phyloP scores from a whole-genome alignment of 2,329 filamentous ascomycete species.

The Bipolaris victoriae region DNA sequence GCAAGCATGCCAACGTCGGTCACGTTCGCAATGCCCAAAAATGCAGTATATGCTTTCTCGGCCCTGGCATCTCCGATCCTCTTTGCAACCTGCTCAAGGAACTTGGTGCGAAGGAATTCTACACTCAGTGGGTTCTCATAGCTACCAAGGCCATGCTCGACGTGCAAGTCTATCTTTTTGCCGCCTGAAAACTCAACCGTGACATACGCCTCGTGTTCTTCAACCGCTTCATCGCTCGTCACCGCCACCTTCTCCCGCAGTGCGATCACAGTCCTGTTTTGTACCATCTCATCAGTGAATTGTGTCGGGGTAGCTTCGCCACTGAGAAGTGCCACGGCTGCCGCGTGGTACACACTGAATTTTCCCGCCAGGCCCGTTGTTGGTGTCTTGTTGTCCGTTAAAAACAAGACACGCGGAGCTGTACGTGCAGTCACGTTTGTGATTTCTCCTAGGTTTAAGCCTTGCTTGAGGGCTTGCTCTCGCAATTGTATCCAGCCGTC shows the following conservation, averaged over 20 bases:
- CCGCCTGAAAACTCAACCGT: conserved; percentile 49
- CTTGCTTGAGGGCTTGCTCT: conserved; percentile 44
- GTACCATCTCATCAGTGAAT: conserved; percentile 58
- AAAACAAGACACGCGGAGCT: conserved; percentile 60
- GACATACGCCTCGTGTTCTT: conserved; percentile 53
- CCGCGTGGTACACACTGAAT: conserved; percentile 63
- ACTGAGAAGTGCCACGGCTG: conserved; percentile 58
- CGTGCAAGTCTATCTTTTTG: conserved; percentile 51
- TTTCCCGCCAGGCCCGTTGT: conserved; percentile 60
- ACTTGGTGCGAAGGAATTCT: conserved; percentile 56
- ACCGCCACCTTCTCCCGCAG: conserved; percentile 57
- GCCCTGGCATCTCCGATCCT: conserved; percentile 51
- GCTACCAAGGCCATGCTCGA: conserved; percentile 60
- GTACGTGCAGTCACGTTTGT: conserved; percentile 53
- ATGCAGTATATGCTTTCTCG: conserved; percentile 34
- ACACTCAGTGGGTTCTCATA: conserved; percentile 57
- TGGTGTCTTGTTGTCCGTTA: conserved; percentile 59
- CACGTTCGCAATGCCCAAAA: conserved; percentile 16
- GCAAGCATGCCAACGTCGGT: conserved; percentile 13
- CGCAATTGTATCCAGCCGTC: conserved; percentile 59
- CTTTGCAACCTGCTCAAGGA: conserved; percentile 54
- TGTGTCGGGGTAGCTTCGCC: conserved; percentile 60
- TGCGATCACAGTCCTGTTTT: conserved; percentile 48
- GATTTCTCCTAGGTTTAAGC: conserved; percentile 53
- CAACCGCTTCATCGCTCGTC: conserved; percentile 49